A percentile compares a stretch with the other conserved stretches of the same genome.
Conservation (phyloP, 345 rosid species). For the Clausena lansium region DNA sequence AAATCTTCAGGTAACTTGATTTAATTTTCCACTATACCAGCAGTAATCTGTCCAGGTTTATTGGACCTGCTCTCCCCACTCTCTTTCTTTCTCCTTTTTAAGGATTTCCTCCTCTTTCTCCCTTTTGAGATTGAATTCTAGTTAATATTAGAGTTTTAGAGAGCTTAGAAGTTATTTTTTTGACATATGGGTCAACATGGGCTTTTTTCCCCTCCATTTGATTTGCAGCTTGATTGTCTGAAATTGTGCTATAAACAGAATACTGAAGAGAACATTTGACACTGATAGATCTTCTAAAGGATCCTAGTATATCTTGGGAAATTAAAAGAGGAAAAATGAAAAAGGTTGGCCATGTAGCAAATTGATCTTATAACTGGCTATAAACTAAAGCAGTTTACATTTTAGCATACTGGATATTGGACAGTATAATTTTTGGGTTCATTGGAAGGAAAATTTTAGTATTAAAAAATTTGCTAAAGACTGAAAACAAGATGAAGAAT, state of each 20-base stretch:
- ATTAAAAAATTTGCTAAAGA: background rate
- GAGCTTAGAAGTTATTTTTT: background rate
- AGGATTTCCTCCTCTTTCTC: background rate
- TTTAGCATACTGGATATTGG: too few relatives aligned
- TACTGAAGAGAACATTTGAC: background rate
- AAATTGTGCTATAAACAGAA: background rate
- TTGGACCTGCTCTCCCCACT: background rate
- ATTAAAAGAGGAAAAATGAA: too few relatives aligned
- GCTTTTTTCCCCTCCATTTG: background rate
- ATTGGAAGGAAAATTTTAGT: background rate
- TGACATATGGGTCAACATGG: background rate
- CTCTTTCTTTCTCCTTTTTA: background rate
- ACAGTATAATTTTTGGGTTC: too few relatives aligned
- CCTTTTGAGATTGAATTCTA: background rate
- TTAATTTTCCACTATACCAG: background rate
- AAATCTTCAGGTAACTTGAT: slow-evolving; percentile 61
- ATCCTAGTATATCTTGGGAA: background rate
- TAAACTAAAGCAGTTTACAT: background rate
- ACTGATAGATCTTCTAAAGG: background rate
- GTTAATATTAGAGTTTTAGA: background rate
- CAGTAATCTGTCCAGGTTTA: background rate
- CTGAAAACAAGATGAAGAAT: background rate
- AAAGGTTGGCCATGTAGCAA: background rate
- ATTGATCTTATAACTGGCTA: background rate
- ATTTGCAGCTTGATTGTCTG: background rate